phyloP scores from a whole-genome alignment of 495 filamentous ascomycete species.

The Annulohypoxylon stygium region DNA sequence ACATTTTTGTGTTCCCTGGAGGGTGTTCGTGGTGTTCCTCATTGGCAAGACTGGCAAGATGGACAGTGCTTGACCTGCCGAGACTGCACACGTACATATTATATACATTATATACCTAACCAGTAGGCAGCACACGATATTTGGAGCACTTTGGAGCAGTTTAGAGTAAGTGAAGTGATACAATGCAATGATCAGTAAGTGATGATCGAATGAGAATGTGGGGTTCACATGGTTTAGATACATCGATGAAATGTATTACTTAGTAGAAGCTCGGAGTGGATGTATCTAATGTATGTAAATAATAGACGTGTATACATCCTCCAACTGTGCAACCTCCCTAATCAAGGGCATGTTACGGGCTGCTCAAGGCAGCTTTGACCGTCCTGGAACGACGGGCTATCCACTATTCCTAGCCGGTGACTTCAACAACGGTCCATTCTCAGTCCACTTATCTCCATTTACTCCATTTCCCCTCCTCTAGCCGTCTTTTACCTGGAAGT shows the following conservation, averaged over 20 bases:
- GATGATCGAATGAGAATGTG: constrained; percentile 4
- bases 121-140: neutral
- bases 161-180: constrained; percentile 4
- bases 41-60: constrained; percentile 21
- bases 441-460: constrained; percentile 20
- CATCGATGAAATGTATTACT: neutral
- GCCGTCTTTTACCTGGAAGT: constrained; percentile 27
- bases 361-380: neutral
- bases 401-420: constrained; percentile 21
- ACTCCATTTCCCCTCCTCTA: constrained; percentile 42
- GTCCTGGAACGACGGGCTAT: neutral
- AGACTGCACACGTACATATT: constrained; percentile 21
- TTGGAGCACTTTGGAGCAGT: constrained; percentile 14
- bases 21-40: neutral
- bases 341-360: constrained; percentile 14
- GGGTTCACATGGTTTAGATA: neutral
- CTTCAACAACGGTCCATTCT: constrained; percentile 36
- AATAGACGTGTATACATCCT: neutral
- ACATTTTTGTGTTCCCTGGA: constrained; percentile 1
- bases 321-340: constrained; percentile 21
- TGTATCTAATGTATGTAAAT: neutral
- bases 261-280: too few species aligned
- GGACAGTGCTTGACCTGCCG: constrained; percentile 29
- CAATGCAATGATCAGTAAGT: constrained; percentile 7
- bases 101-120: constrained; percentile 1